Evolutionary conservation across 768 basidiomycete species (phyloP).

Genomic region (Kwoniella sp.): DNA sequence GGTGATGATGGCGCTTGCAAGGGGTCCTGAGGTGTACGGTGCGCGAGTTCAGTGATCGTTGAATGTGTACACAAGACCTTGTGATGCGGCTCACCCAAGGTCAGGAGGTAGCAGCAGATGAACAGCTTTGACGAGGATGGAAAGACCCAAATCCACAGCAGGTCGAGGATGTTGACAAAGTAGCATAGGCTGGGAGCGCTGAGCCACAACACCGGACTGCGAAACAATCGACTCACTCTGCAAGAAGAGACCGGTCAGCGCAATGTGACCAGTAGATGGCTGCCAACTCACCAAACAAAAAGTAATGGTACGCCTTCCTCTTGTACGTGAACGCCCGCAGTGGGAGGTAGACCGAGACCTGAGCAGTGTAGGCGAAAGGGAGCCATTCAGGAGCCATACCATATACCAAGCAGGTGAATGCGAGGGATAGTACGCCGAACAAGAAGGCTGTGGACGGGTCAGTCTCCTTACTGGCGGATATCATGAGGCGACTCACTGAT

Average conservation of each 20-base stretch:
- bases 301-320: slow-evolving; percentile 89
- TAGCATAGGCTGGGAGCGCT: slow-evolving; percentile 63
- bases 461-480: not conserved
- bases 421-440: slow-evolving; percentile 83
- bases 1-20: slow-evolving; percentile 91
- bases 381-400: slow-evolving; percentile 87
- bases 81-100: slow-evolving; percentile 63
- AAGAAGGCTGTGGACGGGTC: slow-evolving; percentile 65
- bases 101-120: slow-evolving; percentile 86
- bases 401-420: slow-evolving; percentile 78
- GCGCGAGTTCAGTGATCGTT: not conserved
- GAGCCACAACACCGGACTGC: not conserved
- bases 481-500: slow-evolving; percentile 53
- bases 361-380: slow-evolving; percentile 78
- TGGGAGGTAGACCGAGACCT: slow-evolving; percentile 73
- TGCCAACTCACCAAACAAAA: slow-evolving; percentile 58
- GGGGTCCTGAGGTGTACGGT: no score
- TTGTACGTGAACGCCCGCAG: slow-evolving; percentile 81
- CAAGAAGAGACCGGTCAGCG: slow-evolving; percentile 1
- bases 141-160: slow-evolving; percentile 85
- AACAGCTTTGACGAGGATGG: slow-evolving; percentile 74
- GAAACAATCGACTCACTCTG: slow-evolving; percentile 5
- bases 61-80: not conserved
- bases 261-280: no score
- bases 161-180: slow-evolving; percentile 84